Evolutionary conservation across 2,329 filamentous ascomycete species (phyloP), one percentile per base, ranked within the genome.

Genomic region (Pseudodiploospora longispora): DNA sequence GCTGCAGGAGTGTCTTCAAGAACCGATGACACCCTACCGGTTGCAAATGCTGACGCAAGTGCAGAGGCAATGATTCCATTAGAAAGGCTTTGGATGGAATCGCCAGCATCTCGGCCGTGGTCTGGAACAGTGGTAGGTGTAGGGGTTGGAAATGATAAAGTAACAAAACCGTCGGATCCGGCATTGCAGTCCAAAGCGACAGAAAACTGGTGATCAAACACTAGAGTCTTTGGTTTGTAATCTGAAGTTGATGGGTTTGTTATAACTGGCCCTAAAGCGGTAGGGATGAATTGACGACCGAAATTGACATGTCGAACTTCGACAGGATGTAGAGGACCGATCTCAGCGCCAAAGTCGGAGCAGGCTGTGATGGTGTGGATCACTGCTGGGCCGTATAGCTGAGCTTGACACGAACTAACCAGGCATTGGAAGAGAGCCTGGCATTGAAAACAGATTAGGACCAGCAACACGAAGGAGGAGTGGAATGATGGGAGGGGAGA

Each of bases 341-440:
- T 58, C 37, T 46, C 40, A 38, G 52, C 51, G 30, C 59, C 60
- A 30, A 55, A 37, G 6, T 44, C 43, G 12, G 52, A 56, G 44
- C 62, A 65, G 36, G 53, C 45, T 12, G 51, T 47, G 36, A 61
- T 50, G 19, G 54, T 49, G 34, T 57, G 41, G 19, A 52, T 49
- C n/a, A 64, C 46, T 3, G 62, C 60, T 32, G 50, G 46, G 10
- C 59, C 60, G 31, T 65, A 64, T n/a, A 48, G 42, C 27, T 52
- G 31, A 27, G 49, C 29, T n/a, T 48, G 43, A 38, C 62, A 65
- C 9, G 53, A 52, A 30, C 44, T 52, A 36, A 57, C 47, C 40
- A 65, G 49, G 39, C 62, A 65, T 31, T 56, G 50, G 32, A 62
- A 64, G 10, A 63, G 47, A 31, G 55, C 51, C 62, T 65, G 10